These are phyloP conservation scores for Candida germanica DNA, from an alignment of 805 yeast species.

Conservation along the genomic window DNA sequence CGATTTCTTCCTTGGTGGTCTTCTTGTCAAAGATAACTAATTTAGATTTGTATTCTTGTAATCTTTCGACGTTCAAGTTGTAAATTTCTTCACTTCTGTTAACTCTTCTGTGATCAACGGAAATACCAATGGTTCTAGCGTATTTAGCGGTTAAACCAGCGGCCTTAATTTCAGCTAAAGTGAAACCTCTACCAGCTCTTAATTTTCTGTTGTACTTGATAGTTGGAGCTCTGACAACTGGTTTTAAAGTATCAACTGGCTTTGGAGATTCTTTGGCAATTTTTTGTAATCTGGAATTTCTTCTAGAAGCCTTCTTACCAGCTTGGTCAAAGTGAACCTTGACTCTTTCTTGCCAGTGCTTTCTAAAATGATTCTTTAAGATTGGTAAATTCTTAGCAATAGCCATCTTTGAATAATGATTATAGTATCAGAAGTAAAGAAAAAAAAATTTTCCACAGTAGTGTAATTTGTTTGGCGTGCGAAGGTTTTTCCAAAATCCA, in stretches of 20 bases:
- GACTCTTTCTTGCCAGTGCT: constrained; percentile 99
- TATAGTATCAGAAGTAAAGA: constrained; percentile 1
- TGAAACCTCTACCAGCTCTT: constrained; percentile 99
- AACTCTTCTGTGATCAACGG: constrained; percentile 99
- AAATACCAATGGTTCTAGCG: constrained; percentile 98
- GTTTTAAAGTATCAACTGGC: constrained; percentile 95
- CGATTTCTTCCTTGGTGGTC: constrained; percentile 65
- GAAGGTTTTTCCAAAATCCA: background rate
- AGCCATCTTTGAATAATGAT: constrained; percentile 52
- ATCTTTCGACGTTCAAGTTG: constrained; percentile 92
- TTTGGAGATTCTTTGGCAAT: constrained; percentile 97
- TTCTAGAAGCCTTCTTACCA: constrained; percentile 97
- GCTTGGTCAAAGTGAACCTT: constrained; percentile 99
- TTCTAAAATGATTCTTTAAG: constrained; percentile 99
- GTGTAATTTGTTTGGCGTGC: background rate
- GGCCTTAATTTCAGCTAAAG: constrained; percentile 96
- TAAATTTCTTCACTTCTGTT: constrained; percentile 96
- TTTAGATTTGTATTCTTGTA: constrained; percentile 93
- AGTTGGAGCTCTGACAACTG: constrained; percentile 98
- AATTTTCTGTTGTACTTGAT: constrained; percentile 98
- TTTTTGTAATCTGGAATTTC: constrained; percentile 89
- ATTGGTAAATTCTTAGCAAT: constrained; percentile 98
- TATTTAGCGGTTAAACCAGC: constrained; percentile 87
- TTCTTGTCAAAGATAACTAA: constrained; percentile 94
- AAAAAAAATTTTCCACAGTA: constrained; percentile 7